Evolutionary conservation across 2,329 filamentous ascomycete species (phyloP), one percentile per base, ranked within the genome.

Genomic region (Trichothecium roseum): DNA sequence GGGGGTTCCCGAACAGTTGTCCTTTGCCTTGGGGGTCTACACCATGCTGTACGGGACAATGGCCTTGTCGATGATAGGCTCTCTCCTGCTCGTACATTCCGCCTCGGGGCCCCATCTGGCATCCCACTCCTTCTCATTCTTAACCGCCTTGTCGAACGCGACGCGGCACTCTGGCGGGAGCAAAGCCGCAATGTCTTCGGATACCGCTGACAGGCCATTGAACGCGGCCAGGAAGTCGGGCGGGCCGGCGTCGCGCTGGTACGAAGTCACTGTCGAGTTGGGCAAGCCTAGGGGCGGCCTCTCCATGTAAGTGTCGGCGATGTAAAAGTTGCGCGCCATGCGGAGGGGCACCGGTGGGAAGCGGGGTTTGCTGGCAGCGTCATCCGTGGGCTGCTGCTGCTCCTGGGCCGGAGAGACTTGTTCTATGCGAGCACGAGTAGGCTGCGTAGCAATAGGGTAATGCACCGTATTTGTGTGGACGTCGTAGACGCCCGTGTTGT

Each of bases 401-500:
- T 33, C 13, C 15, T 33, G 16, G 44, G 24, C 44, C 2, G 67
- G 62, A 3, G 70, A 56, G 3, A 93, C 66, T 41, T 81, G 76
- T 59, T 91, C 84, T 65, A 88, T 87, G 40, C 81, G 79, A 8
- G 78, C 86, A 47, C 86, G 84, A 3, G 86, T 91, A 3, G 91
- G 86, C 56, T 98, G 91, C 73, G 87, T 94, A 50, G 72, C 82
- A 42, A 76, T 75, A 0, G 91, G 89, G 53, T 83, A 93, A 52
- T 91, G 85, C 72, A 95, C 82, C 40, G 73, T 62, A 56, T 98
- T 98, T 36, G 91, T 96, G 62, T 96, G 88, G 18, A 89, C 78
- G 50, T 98, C 88, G 59, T 96, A 96, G 36, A 89, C 73, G 33
- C 91, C 91, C 17, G 73, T 62, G 8, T 81, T 66, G 45, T 83